Base-by-base conservation (phyloP, 1,284 basidiomycete genomes). In the Tylopilus orsonianus region DNA sequence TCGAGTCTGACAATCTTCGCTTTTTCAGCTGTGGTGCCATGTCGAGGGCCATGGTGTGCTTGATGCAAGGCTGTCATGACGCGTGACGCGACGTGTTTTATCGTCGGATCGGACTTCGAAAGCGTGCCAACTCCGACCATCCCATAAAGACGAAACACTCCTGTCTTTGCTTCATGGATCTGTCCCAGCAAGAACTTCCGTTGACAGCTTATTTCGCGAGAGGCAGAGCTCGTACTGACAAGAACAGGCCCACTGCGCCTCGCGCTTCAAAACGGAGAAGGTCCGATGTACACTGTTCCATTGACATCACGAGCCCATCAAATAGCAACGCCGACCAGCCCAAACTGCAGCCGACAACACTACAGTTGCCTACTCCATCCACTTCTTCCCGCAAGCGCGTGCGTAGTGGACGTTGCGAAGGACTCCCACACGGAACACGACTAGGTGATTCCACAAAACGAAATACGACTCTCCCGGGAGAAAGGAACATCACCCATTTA, bases 1-100 rank as follows among this genome's bases (percentile, higher is more conserved):
- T 49, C 19, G 64, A 54, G 30, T 61, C 67, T 2, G 71, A 78
- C 68, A 81, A 72, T 62, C 77, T 86, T 61, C 81, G 75, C 60
- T 79, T 86, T 61, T 87, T 87, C 7, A 63, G 49, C 48, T 71
- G 71, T 41, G 70, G 70, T 44, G 61, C 59, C 42, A 71, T 60
- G 48, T 67, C 49, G 49, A 48, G n/a, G 20, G 64, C 58, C 67
- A 65, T 69, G 41, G 26, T 2, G 30, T n/a, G 8, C 10, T 29
- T 35, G 12, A 1, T 6, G 1, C 23, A 16, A 30, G n/a, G n/a
- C n/a, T n/a, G n/a, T n/a, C n/a, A 1, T n/a, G 16, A 50, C 46
- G 52, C 70, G 69, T 66, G 70, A 69, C 63, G 55, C 61, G 65
- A 54, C 49, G 20, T 47, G 19, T 52, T n/a, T 53, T 39, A 43